Conservation (phyloP, 345 rosid species). For the Reutealis trisperma region DNA sequence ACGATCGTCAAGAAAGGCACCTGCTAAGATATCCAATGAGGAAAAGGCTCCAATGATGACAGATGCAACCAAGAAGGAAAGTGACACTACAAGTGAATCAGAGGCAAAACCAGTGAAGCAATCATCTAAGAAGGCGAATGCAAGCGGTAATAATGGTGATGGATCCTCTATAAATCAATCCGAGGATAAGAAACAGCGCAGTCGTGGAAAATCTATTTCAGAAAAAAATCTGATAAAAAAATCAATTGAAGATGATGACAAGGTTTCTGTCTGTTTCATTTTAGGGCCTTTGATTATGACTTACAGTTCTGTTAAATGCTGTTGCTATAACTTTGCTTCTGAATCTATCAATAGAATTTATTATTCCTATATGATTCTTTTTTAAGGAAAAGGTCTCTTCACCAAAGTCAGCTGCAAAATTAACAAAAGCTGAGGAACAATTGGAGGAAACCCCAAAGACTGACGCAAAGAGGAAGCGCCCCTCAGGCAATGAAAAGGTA, state of each 20-base stretch:
- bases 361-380: neutral
- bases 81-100: slow-evolving; percentile 39
- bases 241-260: slow-evolving; percentile 52
- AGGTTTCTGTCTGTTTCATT: slow-evolving; percentile 33
- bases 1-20: slow-evolving; percentile 42
- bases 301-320: slow-evolving; percentile 12
- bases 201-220: slow-evolving; percentile 45
- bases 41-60: slow-evolving; percentile 27
- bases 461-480: slow-evolving; percentile 58
- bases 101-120: slow-evolving; percentile 31
- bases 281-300: slow-evolving; percentile 2
- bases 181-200: slow-evolving; percentile 53
- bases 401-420: slow-evolving; percentile 52
- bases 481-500: slow-evolving; percentile 59
- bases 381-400: slow-evolving; percentile 56
- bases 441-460: slow-evolving; percentile 60
- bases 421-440: slow-evolving; percentile 46
- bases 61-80: slow-evolving; percentile 47
- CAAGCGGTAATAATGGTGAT: slow-evolving; percentile 43
- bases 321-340: neutral
- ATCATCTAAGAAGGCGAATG: slow-evolving; percentile 50
- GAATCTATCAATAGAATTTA: neutral
- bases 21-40: slow-evolving; percentile 43
- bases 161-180: slow-evolving; percentile 46
- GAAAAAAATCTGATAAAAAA: slow-evolving; percentile 47